Evolutionary conservation across 139 green algal species (phyloP), one percentile per base, ranked within the genome.

Genomic region (Coelastrella sp.): DNA sequence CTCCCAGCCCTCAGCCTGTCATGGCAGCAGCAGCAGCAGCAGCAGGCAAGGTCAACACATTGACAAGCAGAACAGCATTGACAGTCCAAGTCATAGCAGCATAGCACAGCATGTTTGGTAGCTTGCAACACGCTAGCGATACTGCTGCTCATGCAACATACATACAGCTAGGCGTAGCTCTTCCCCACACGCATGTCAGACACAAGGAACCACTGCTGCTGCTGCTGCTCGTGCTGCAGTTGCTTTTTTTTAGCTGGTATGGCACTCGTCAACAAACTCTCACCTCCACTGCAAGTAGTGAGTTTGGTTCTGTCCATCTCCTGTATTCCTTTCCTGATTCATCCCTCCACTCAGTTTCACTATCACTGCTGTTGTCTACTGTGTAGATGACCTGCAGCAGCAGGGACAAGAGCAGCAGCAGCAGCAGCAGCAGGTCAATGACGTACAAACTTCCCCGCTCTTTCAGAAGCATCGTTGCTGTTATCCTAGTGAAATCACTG

Each of bases 361-460:
- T 86, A 51, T 86, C 81, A 59, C 81, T 86, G 68, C 27, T 73
- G 53, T 86, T 86, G 32, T 80, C 69, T 9, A 86, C 13, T 9
- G 79, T 85, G 81, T 81, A 86, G 48, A 86, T 86, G 51, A 79
- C 25, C 80, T 86, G 27, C 60, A 48, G 60, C 63, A 62, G 78
- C 40, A 64, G 78, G 19, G 15, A 19, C 68, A 57, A 21, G 37
- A 77, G 68, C 68, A 77, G 78, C 40, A 64, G 78, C 38, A 32
- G 37, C 68, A 57, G 38, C 68, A 77, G 68, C 68, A 77, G 68
- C 37, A 57, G 68, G n/a, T n/a, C n/a, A n/a, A n/a, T n/a, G n/a
- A n/a, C n/a, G n/a, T n/a, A n/a, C n/a, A n/a, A n/a, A n/a, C n/a
- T n/a, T n/a, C n/a, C n/a, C n/a, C n/a, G n/a, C n/a, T n/a, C n/a